Base-by-base conservation (phyloP, 768 basidiomycete species). In the Auricularia heimuer region DNA sequence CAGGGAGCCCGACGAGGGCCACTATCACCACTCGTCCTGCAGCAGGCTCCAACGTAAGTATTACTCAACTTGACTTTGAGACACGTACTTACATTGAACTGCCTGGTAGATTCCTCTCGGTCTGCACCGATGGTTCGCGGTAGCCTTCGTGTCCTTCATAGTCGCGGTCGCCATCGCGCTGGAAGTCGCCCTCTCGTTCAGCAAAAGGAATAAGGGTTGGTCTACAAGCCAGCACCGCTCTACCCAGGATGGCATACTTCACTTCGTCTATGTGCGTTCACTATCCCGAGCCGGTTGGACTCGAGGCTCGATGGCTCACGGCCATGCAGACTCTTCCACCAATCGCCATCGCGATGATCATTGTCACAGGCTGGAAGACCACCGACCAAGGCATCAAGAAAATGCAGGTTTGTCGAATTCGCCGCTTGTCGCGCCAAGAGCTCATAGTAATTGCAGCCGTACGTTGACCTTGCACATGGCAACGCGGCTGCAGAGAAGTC, bases 371-470 rank as follows among this genome's bases (percentile, higher is more conserved):
- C 63, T 85, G 83, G 83, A 72, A 81, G 4, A 83, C 82, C 83
- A 83, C 82, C 4, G 83, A 83, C 67, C 75, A 81, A 33, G 83
- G 83, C 66, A 80, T 85, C 62, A 82, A 83, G 68, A 82, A 79
- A 70, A 78, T 85, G 73, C 84, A 84, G 76, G 81, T 80, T 62
- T 35, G 71, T 58, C 14, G 3, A 24, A 7, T 58, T 29, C n/a
- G 47, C 16, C 8, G 37, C 63, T 44, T 37, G n/a, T 36, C n/a
- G 47, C 37, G 2, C 11, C 29, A 44, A 62, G 11, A 39, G 51
- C 58, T 65, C 29, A 66, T 42, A 54, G 29, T 3, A 10, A 45
- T 54, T 54, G 4, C 51, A 84, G 81, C 84, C 84, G 6, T 85
- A 84, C 69, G 79, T 85, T 29, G 83, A 84, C 66, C 79, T 84